phyloP scores from a whole-genome alignment of 495 filamentous ascomycete species.

The Penicillium diatomitis region DNA sequence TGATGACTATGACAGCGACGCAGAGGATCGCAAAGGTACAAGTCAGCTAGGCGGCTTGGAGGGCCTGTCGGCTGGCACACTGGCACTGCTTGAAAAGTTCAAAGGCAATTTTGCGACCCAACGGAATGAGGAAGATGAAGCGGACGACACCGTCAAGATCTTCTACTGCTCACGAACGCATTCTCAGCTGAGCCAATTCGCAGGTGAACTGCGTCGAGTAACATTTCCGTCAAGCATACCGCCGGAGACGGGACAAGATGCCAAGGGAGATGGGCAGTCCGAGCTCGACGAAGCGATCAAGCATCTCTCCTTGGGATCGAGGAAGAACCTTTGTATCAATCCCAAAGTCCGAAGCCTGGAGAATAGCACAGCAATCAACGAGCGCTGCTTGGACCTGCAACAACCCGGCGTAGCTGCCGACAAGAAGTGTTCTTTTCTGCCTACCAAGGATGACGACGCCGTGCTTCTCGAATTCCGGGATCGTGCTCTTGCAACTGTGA shows the following conservation, averaged over 20 bases:
- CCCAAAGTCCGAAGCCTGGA: conserved; percentile 62
- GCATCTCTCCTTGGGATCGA: conserved; percentile 79
- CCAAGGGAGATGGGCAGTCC: conserved; percentile 15
- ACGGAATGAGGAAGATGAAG: conserved; percentile 41
- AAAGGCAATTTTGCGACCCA: conserved; percentile 23
- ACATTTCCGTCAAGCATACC: conserved; percentile 56
- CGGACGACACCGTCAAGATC: conserved; percentile 60
- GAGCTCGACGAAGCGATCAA: conserved; percentile 58
- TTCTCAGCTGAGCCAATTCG: conserved; percentile 89
- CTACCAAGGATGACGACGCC: conserved; percentile 62
- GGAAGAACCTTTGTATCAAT: conserved; percentile 92
- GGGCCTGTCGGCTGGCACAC: conserved; percentile 35
- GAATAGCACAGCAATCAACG: conserved; percentile 80
- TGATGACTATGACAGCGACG: conserved; percentile 69
- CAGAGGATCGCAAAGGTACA: conserved; percentile 28
- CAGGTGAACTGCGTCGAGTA: conserved; percentile 80
- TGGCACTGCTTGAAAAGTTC: conserved; percentile 33
- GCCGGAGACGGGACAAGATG: conserved; percentile 18
- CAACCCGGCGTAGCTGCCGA: conserved; percentile 57
- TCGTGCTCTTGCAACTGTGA: conserved; percentile 70
- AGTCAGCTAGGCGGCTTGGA: conserved; percentile 15
- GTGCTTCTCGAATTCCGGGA: conserved; percentile 79
- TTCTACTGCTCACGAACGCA: conserved; percentile 94
- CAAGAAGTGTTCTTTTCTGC: conserved; percentile 69
- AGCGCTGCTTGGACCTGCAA: conserved; percentile 87